A percentile compares a stretch with the other conserved stretches of the same genome.
These are phyloP conservation scores for Penicillium sclerotigenum DNA, from an alignment of 2,329 filamentous ascomycete species.

Conservation along the genomic window DNA sequence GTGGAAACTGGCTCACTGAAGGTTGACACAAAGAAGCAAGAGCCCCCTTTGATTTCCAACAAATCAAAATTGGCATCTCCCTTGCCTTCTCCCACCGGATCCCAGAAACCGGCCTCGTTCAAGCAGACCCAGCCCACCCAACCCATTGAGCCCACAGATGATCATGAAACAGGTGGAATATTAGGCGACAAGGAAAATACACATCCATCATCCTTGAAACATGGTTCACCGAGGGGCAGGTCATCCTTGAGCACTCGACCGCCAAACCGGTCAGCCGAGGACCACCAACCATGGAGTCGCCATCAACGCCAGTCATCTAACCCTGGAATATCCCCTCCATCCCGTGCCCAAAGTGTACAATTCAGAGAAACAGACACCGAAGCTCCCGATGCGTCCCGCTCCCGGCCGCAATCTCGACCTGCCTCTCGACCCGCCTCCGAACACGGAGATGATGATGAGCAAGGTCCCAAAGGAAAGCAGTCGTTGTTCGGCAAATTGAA, in stretches of 20 bases:
- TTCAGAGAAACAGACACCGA: slow-evolving; percentile 60
- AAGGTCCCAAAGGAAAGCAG: slow-evolving; percentile 55
- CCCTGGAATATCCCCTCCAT: slow-evolving; percentile 37
- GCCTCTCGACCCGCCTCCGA: slow-evolving; percentile 31
- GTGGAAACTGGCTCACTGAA: slow-evolving; percentile 17
- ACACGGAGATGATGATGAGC: slow-evolving; percentile 61
- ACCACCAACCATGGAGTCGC: slow-evolving; percentile 18
- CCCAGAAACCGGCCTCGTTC: slow-evolving; percentile 19
- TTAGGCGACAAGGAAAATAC: slow-evolving; percentile 13
- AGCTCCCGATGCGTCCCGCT: slow-evolving; percentile 50
- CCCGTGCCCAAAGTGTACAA: slow-evolving; percentile 67
- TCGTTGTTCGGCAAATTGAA: slow-evolving; percentile 77
- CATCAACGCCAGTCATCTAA: slow-evolving; percentile 27
- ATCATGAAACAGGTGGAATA: slow-evolving; percentile 8
- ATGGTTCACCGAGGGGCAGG: slow-evolving; percentile 19
- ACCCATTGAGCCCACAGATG: slow-evolving; percentile 19
- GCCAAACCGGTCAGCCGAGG: slow-evolving; percentile 27
- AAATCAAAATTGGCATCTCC: slow-evolving; percentile 26
- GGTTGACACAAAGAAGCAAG: slow-evolving; percentile 19
- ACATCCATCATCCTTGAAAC: slow-evolving; percentile 12
- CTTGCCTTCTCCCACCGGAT: slow-evolving; percentile 29
- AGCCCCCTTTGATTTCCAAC: slow-evolving; percentile 20
- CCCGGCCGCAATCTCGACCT: slow-evolving; percentile 55
- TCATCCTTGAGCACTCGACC: slow-evolving; percentile 25
- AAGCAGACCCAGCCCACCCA: slow-evolving; percentile 15